These are phyloP conservation scores for Apiospora aurea DNA, from an alignment of 2,329 filamentous ascomycete genomes.

Conservation along the genomic window DNA sequence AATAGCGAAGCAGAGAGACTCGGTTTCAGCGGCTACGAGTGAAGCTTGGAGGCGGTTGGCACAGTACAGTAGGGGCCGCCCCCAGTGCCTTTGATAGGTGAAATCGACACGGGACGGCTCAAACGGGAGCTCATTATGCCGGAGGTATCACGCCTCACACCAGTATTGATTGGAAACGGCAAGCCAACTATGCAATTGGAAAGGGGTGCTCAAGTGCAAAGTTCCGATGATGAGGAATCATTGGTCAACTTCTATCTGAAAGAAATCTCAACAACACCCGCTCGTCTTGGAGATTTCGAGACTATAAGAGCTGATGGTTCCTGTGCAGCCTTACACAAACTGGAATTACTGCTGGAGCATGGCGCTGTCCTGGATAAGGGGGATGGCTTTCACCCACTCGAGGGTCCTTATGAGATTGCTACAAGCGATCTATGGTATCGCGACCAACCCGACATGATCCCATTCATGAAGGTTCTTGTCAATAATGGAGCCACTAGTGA, in stretches of 20 bases:
- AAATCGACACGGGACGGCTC: background rate
- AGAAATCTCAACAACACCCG: accelerated
- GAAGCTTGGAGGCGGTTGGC: no score
- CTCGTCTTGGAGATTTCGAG: accelerated
- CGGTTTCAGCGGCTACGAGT: no score
- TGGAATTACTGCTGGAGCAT: background rate
- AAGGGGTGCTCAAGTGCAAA: background rate
- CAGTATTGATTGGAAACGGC: no score
- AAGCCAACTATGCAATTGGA: background rate
- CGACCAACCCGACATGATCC: no score
- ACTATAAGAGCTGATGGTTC: background rate
- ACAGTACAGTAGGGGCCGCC: background rate
- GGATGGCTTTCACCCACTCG: no score
- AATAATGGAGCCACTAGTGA: background rate
- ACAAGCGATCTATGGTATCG: no score
- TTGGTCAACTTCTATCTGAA: background rate
- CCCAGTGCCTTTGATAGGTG: background rate
- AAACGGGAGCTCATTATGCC: background rate
- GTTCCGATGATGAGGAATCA: background rate
- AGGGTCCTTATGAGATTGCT: no score
- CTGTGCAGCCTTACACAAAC: background rate
- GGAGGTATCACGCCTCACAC: no score
- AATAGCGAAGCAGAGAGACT: no score
- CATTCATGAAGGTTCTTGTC: background rate
- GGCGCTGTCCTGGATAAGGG: no score